These are phyloP conservation scores for Fusarium secorum DNA, from an alignment of 2,329 filamentous ascomycete species.

Conservation along the genomic window DNA sequence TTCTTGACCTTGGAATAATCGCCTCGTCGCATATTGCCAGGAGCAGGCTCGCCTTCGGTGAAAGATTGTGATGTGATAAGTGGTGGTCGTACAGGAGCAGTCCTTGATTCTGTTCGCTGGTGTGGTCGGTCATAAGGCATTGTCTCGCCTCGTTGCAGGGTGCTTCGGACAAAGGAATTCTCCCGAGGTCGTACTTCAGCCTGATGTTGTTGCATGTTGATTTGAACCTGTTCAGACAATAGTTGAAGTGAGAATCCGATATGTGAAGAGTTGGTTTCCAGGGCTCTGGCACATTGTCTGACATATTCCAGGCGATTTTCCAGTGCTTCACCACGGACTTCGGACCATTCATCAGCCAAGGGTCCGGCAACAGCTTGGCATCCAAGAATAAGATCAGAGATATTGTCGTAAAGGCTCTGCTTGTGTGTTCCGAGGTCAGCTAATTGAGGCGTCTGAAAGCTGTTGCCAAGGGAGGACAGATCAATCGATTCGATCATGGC, in stretches of 20 bases:
- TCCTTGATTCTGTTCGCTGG: conserved; percentile 64
- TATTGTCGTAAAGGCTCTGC: conserved; percentile 91
- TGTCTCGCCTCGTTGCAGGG: conserved; percentile 64
- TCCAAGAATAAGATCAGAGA: conserved; percentile 85
- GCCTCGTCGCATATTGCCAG: conserved; percentile 64
- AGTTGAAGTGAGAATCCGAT: conserved; percentile 88
- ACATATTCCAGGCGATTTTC: conserved; percentile 87
- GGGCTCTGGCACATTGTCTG: conserved; percentile 75
- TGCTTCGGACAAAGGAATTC: conserved; percentile 57
- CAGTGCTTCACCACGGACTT: conserved; percentile 86
- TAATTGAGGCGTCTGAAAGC: conserved; percentile 83
- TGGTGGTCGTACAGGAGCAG: conserved; percentile 54
- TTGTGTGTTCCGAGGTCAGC: conserved; percentile 90
- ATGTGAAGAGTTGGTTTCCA: conserved; percentile 87
- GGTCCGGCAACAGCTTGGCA: conserved; percentile 94
- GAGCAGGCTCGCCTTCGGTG: conserved; percentile 63
- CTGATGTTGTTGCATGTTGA: conserved; percentile 57
- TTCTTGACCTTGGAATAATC: conserved; percentile 71
- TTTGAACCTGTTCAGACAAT: conserved; percentile 80
- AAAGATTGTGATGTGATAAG: conserved; percentile 69
- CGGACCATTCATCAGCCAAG: conserved; percentile 93
- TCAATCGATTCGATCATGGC: conserved; percentile 92
- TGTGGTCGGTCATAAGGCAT: conserved; percentile 65
- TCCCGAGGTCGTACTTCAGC: conserved; percentile 54
- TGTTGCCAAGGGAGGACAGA: conserved; percentile 78